A percentile compares a stretch with the other conserved stretches of the same genome.
These are phyloP conservation scores for Curvularia sp. DNA, from an alignment of 2,329 filamentous ascomycete species.

Conservation along the genomic window DNA sequence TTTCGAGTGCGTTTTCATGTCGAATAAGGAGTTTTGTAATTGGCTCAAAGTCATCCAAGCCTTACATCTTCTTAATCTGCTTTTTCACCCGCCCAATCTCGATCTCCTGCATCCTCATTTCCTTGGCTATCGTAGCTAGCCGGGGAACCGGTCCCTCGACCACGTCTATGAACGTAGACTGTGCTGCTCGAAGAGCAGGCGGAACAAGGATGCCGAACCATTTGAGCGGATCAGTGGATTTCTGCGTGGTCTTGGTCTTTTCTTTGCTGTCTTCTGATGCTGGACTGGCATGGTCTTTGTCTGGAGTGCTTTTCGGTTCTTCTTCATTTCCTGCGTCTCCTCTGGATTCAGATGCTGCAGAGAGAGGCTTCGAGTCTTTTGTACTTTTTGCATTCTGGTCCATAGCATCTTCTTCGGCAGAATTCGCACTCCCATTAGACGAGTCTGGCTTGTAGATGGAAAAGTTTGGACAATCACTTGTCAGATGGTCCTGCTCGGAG, in stretches of 20 bases:
- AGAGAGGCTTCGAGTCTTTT: background rate
- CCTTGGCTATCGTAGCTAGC: constrained; percentile 63
- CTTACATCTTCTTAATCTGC: constrained; percentile 49
- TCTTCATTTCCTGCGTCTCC: background rate
- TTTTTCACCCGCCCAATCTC: constrained; percentile 67
- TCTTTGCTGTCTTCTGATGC: constrained; percentile 5
- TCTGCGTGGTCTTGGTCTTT: constrained; percentile 9
- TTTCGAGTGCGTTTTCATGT: too few relatives aligned
- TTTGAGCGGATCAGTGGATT: constrained; percentile 59
- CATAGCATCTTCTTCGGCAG: background rate
- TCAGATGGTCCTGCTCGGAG: constrained; percentile 19
- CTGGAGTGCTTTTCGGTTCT: background rate
- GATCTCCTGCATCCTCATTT: constrained; percentile 71
- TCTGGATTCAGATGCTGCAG: background rate
- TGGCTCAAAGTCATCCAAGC: too few relatives aligned
- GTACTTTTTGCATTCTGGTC: background rate
- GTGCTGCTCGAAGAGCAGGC: constrained; percentile 61
- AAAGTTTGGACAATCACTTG: constrained; percentile 13
- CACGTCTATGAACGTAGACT: constrained; percentile 62
- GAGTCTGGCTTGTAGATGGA: constrained; percentile 1
- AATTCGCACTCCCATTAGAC: background rate
- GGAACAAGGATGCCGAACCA: constrained; percentile 65
- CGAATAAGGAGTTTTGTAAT: too few relatives aligned
- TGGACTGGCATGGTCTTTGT: background rate
- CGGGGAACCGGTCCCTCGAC: constrained; percentile 65